These are phyloP conservation scores for Colletotrichum zoysiae DNA, from an alignment of 2,329 filamentous ascomycete species.

Conservation along the genomic window DNA sequence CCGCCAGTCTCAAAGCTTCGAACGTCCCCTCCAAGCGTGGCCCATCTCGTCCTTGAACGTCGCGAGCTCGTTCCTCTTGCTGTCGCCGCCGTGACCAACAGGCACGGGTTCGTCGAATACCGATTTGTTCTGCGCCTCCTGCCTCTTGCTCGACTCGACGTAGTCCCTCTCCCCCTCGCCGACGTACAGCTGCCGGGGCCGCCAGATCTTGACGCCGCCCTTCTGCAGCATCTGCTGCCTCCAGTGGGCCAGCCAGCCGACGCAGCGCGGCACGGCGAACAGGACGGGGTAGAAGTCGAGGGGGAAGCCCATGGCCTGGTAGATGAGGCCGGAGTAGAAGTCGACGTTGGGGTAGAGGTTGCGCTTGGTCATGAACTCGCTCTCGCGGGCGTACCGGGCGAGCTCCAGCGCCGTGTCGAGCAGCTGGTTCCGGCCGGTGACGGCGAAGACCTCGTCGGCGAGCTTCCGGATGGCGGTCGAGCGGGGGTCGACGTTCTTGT, in stretches of 20 bases:
- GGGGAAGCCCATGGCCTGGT: constrained; percentile 66
- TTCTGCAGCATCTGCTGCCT: constrained; percentile 62
- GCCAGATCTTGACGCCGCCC: constrained; percentile 63
- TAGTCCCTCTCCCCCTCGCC: constrained; percentile 60
- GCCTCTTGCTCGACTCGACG: constrained; percentile 53
- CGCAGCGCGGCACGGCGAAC: constrained; percentile 64
- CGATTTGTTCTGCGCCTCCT: constrained; percentile 47
- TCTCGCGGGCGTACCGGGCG: constrained; percentile 59
- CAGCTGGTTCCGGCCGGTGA: constrained; percentile 64
- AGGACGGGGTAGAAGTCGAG: constrained; percentile 66
- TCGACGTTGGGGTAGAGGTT: constrained; percentile 66
- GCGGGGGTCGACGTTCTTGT: constrained; percentile 67
- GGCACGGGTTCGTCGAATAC: constrained; percentile 53
- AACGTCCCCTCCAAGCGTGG: constrained; percentile 38
- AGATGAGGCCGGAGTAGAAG: constrained; percentile 65
- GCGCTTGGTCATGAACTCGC: constrained; percentile 62
- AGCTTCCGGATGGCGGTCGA: constrained; percentile 62
- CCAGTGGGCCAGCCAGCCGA: constrained; percentile 66
- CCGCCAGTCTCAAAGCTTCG: constrained; percentile 28
- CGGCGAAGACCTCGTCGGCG: constrained; percentile 62
- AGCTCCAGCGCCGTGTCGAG: constrained; percentile 62
- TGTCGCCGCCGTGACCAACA: constrained; percentile 57
- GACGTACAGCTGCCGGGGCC: constrained; percentile 62
- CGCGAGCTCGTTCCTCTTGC: constrained; percentile 56
- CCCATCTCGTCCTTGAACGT: constrained; percentile 55